These are phyloP conservation scores for Kurtzmaniella fragi DNA, from an alignment of 805 yeast species.

Conservation along the genomic window DNA sequence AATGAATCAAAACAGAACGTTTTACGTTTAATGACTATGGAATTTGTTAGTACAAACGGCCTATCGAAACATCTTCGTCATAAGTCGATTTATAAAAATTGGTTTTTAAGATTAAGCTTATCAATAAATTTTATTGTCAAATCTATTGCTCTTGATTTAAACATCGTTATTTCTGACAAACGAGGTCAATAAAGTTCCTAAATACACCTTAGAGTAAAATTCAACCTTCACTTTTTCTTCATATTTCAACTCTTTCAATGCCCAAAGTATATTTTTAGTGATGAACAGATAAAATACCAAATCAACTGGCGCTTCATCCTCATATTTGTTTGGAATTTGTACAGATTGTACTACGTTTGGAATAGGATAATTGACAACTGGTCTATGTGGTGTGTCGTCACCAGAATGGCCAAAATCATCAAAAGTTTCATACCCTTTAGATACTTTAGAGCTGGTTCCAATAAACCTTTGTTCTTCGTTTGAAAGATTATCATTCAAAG, in stretches of 20 bases:
- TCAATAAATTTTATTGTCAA: not conserved
- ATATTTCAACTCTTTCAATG: constrained; percentile 23
- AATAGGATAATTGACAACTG: constrained; percentile 52
- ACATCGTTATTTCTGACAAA: constrained; percentile 17
- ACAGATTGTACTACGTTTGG: constrained; percentile 75
- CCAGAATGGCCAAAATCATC: constrained; percentile 88
- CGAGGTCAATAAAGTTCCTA: constrained; percentile 30
- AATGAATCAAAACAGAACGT: too few species aligned
- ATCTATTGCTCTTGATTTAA: constrained; percentile 3
- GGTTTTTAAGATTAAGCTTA: too few species aligned
- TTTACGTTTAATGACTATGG: too few species aligned
- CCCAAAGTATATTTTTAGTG: constrained; percentile 27
- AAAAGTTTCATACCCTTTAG: constrained; percentile 72
- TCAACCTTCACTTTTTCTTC: constrained; percentile 10
- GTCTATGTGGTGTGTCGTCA: constrained; percentile 71
- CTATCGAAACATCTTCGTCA: too few species aligned
- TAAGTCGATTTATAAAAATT: too few species aligned
- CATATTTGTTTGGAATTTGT: constrained; percentile 22
- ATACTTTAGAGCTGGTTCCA: constrained; percentile 11
- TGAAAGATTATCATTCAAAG: not conserved
- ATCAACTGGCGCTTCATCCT: constrained; percentile 41
- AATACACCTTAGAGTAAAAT: constrained; percentile 25
- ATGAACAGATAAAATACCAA: constrained; percentile 79
- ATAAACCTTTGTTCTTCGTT: not conserved
- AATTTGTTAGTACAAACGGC: too few species aligned